Conservation (phyloP, 1,284 basidiomycete species). For the Grifola frondosa region DNA sequence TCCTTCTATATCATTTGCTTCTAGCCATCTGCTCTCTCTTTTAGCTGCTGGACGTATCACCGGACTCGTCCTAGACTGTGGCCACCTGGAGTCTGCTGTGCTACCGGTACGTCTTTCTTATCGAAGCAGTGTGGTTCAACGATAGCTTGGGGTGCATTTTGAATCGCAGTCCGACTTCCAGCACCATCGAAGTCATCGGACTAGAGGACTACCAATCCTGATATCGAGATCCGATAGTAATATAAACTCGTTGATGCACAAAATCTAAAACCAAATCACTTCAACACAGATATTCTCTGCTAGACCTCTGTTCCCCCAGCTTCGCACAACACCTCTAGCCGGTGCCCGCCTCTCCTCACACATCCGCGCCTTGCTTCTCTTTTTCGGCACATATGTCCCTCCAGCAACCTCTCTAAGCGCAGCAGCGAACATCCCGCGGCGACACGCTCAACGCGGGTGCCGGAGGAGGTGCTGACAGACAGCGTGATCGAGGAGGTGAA, state of each 20-base stretch:
- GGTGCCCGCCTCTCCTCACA: slow-evolving; percentile 75
- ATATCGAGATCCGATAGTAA: too few relatives aligned
- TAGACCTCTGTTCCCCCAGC: slow-evolving; percentile 78
- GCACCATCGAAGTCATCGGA: too few relatives aligned
- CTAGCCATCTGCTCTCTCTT: slow-evolving; percentile 81
- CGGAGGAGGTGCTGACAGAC: slow-evolving; percentile 73
- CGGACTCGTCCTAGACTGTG: slow-evolving; percentile 90
- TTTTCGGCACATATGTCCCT: slow-evolving; percentile 79
- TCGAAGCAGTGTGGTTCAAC: too few relatives aligned
- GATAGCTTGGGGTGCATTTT: too few relatives aligned
- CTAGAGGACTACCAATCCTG: too few relatives aligned
- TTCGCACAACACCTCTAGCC: slow-evolving; percentile 82
- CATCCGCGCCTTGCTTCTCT: slow-evolving; percentile 73
- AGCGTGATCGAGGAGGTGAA: slow-evolving; percentile 81
- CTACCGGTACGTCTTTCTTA: slow-evolving; percentile 70
- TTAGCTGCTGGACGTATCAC: slow-evolving; percentile 86
- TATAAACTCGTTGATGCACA: too few relatives aligned
- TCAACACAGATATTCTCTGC: slow-evolving; percentile 78
- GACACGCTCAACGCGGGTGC: slow-evolving; percentile 63
- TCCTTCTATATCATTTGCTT: slow-evolving; percentile 90
- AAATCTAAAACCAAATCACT: slow-evolving; percentile 3
- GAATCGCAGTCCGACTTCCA: too few relatives aligned
- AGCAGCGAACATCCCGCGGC: slow-evolving; percentile 58
- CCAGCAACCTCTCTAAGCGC: slow-evolving; percentile 70
- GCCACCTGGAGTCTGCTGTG: slow-evolving; percentile 85